Percentiles rank a stretch among this genome's conserved stretches.
Evolutionary conservation across 2,329 filamentous ascomycete species (phyloP).

Genomic region (Neocatenulostroma microsporum): DNA sequence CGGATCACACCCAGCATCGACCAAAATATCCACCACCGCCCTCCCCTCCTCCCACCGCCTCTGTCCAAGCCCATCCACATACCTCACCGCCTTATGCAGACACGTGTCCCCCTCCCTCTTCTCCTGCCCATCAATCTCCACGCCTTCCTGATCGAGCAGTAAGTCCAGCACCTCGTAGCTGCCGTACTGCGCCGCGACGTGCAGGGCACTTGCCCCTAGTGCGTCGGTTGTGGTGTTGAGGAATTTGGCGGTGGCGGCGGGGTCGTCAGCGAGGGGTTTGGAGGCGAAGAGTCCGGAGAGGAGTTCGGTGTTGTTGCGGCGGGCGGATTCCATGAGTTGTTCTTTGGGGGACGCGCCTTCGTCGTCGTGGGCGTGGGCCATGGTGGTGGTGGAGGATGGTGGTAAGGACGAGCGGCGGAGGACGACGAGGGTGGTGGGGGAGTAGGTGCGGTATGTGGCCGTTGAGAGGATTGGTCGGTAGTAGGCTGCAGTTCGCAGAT

Average conservation of each 20-base stretch:
- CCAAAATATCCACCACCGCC: conserved; percentile 67
- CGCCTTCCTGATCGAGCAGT: conserved; percentile 72
- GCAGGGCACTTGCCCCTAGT: conserved; percentile 80
- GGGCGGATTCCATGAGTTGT: conserved; percentile 84
- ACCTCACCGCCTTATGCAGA: conserved; percentile 69
- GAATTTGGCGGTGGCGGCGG: conserved; percentile 61
- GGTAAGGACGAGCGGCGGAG: too few relatives aligned
- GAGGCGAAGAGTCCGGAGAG: conserved; percentile 64
- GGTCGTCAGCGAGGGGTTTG: conserved; percentile 36
- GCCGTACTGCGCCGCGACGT: conserved; percentile 77
- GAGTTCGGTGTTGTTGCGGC: conserved; percentile 83
- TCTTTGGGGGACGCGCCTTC: conserved; percentile 81
- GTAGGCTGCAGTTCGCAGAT: too few relatives aligned
- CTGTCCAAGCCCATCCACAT: conserved; percentile 57
- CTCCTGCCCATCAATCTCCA: conserved; percentile 75
- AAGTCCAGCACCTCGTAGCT: conserved; percentile 79
- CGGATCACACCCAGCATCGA: conserved; percentile 66
- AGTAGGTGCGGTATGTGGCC: too few relatives aligned
- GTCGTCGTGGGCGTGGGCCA: conserved; percentile 26
- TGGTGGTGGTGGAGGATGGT: too few relatives aligned
- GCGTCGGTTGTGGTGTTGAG: conserved; percentile 82
- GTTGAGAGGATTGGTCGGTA: too few relatives aligned
- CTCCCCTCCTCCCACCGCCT: conserved; percentile 58
- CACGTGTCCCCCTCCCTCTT: conserved; percentile 67
- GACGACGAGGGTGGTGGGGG: too few relatives aligned